Conservation (phyloP, 169 alveolate species). For the Babesia sp. region DNA sequence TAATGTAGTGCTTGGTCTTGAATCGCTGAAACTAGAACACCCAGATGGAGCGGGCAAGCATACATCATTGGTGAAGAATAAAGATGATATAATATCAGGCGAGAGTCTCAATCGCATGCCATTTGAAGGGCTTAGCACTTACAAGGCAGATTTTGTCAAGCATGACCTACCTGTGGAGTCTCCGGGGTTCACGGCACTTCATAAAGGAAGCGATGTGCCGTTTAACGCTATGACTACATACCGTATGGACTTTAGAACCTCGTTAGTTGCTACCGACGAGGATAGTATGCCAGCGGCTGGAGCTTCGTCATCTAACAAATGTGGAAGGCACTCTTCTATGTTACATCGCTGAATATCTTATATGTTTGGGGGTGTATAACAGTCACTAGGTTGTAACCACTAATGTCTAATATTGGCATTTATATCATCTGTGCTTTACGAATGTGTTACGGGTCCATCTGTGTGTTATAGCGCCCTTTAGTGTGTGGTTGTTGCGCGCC, state of each 20-base stretch:
- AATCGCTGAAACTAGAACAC: neutral
- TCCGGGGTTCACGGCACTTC: neutral
- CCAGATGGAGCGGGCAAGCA: neutral
- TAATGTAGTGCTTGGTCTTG: neutral
- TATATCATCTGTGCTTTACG: too few relatives aligned
- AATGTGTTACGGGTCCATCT: too few relatives aligned
- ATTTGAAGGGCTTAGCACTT: conserved; percentile 12
- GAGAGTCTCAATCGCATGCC: neutral
- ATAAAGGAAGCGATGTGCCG: neutral
- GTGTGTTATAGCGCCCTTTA: too few relatives aligned
- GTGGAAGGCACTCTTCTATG: neutral
- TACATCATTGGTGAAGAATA: neutral
- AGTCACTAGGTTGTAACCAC: too few relatives aligned
- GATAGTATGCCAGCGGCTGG: neutral
- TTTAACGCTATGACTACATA: conserved; percentile 44
- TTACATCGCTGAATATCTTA: too few relatives aligned
- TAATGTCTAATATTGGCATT: too few relatives aligned
- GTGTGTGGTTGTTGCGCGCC: too few relatives aligned
- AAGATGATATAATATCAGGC: neutral
- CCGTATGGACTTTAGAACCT: conserved; percentile 24
- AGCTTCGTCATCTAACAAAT: neutral
- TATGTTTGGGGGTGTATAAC: neutral
- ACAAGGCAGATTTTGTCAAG: conserved; percentile 18
- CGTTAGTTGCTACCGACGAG: neutral
- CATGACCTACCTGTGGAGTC: conserved; percentile 10